These are phyloP conservation scores for Hypoxylon rubiginosum DNA, from an alignment of 2,329 filamentous ascomycete genomes.

Conservation along the genomic window DNA sequence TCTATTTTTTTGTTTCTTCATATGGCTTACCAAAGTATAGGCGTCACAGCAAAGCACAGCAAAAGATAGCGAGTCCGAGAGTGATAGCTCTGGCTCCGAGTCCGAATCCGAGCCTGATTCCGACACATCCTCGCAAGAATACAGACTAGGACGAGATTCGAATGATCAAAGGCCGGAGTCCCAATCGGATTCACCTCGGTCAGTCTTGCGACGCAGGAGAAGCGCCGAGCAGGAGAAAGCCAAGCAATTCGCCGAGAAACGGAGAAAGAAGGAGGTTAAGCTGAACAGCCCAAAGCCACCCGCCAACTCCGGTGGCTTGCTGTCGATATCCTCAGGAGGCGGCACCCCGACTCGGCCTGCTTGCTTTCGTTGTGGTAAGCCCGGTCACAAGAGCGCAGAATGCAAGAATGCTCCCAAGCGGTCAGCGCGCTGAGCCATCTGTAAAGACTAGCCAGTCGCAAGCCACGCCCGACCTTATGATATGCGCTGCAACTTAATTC, in stretches of 20 bases:
- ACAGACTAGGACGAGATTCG: slow-evolving; percentile 46
- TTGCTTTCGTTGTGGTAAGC: slow-evolving; percentile 73
- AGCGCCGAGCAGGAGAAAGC: slow-evolving; percentile 63
- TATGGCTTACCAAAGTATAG: slow-evolving; percentile 54
- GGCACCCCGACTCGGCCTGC: slow-evolving; percentile 51
- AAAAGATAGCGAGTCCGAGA: slow-evolving; percentile 53
- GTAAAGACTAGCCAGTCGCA: slow-evolving; percentile 14
- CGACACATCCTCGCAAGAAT: slow-evolving; percentile 46
- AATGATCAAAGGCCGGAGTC: slow-evolving; percentile 57
- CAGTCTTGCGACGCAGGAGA: slow-evolving; percentile 60
- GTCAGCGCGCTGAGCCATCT: slow-evolving; percentile 34
- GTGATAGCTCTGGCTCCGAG: slow-evolving; percentile 53
- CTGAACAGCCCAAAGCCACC: slow-evolving; percentile 64
- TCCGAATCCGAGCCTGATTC: slow-evolving; percentile 49
- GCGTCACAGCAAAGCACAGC: slow-evolving; percentile 50
- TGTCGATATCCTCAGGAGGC: slow-evolving; percentile 69
- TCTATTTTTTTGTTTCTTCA: slow-evolving; percentile 52
- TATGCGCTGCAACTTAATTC: slow-evolving; percentile 24
- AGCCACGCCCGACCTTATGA: slow-evolving; percentile 11
- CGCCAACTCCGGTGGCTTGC: slow-evolving; percentile 52
- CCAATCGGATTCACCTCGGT: slow-evolving; percentile 57
- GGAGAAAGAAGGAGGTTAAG: slow-evolving; percentile 76
- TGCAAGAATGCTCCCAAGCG: slow-evolving; percentile 45
- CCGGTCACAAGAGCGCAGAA: slow-evolving; percentile 66
- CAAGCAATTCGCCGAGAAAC: slow-evolving; percentile 67